phyloP scores from a whole-genome alignment of 139 green algal species.

The Pseudopediastrum boryanum region DNA sequence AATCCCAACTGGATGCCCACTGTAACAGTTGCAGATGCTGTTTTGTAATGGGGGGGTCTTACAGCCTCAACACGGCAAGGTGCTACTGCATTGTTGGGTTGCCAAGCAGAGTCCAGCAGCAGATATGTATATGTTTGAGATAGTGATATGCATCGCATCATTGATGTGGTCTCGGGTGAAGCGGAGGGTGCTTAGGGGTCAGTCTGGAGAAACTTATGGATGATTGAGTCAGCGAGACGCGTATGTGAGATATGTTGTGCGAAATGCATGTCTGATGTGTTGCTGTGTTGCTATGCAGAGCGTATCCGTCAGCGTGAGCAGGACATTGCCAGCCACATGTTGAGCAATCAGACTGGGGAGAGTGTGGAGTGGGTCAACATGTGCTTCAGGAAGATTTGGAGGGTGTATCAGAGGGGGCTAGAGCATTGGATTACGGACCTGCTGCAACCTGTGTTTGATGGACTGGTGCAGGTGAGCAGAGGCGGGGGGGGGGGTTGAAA shows the following conservation, averaged over 20 bases:
- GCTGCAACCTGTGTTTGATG: slow-evolving; percentile 94
- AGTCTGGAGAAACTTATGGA: background rate
- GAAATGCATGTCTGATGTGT: background rate
- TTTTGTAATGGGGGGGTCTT: no score
- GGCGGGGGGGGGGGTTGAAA: no score
- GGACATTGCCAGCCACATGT: background rate
- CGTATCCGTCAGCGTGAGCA: background rate
- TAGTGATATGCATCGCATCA: background rate
- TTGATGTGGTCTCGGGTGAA: background rate
- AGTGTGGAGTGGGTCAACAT: slow-evolving; percentile 98
- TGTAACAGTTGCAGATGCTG: no score
- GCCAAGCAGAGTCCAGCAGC: no score
- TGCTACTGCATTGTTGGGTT: background rate
- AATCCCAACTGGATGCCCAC: no score
- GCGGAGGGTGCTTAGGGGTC: background rate
- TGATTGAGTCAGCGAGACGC: background rate
- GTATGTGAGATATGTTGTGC: background rate
- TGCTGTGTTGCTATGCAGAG: background rate
- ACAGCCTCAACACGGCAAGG: no score
- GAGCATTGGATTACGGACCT: slow-evolving; percentile 93
- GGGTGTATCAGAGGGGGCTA: slow-evolving; percentile 92
- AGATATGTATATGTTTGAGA: background rate
- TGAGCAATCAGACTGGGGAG: slow-evolving; percentile 61
- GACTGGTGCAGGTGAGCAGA: slow-evolving; percentile 57
- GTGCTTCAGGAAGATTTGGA: slow-evolving; percentile 93